These are phyloP conservation scores for Rhododendron vialii DNA, from an alignment of 148 eudicot genomes.

Conservation along the genomic window DNA sequence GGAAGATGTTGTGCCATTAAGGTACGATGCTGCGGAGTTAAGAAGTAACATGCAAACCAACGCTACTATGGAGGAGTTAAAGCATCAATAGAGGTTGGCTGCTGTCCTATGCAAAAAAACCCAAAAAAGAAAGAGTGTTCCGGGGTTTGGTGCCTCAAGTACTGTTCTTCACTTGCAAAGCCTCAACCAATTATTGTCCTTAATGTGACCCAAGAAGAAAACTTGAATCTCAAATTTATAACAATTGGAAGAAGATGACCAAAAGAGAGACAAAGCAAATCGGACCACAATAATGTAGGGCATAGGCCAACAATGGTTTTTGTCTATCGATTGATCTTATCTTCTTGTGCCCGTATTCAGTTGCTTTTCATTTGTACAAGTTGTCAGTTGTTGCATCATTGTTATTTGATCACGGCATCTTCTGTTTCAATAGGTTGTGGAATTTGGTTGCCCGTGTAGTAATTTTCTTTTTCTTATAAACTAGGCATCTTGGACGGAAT, in stretches of 20 bases:
- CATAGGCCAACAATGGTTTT: background rate
- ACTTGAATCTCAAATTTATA: background rate
- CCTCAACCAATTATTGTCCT: background rate
- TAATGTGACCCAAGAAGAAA: background rate
- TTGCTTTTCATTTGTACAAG: background rate
- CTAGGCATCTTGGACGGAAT: conserved; percentile 94
- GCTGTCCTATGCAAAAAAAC: background rate
- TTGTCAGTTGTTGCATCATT: too few relatives aligned
- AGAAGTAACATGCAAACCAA: background rate
- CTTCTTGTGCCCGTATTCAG: background rate
- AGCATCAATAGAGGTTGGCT: background rate
- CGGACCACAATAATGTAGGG: background rate
- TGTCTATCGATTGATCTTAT: background rate
- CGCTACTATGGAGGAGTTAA: background rate
- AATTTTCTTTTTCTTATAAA: conserved; percentile 2
- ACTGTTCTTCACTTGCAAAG: background rate
- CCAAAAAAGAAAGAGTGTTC: background rate
- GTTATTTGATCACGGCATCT: background rate
- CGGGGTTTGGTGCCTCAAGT: background rate
- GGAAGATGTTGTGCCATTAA: background rate
- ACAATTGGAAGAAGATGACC: background rate
- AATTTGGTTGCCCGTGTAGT: background rate
- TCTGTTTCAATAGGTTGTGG: background rate
- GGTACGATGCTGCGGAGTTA: background rate
- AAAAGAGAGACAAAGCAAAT: background rate